Conservation (phyloP, 129 eudicot species). For the Calendula officinalis region DNA sequence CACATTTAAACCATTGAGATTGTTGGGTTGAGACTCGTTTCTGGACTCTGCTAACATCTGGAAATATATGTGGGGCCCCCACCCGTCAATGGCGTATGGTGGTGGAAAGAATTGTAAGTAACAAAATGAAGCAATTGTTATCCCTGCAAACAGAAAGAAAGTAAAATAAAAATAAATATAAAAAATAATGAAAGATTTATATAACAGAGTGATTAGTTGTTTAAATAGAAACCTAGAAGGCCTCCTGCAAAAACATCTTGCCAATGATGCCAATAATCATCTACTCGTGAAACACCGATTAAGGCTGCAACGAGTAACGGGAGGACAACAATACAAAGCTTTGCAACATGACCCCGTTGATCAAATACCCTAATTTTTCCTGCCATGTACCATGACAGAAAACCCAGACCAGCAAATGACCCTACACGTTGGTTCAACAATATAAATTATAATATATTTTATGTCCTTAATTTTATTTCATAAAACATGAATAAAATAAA, state of each 20-base stretch:
- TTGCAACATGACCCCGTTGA: constrained; percentile 77
- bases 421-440: constrained; percentile 37
- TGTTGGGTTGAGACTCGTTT: constrained; percentile 36
- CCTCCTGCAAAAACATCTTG: constrained; percentile 90
- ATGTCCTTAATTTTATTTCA: no score
- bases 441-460: no score
- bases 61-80: constrained; percentile 72
- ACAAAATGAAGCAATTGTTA: constrained; percentile 62
- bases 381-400: constrained; percentile 75
- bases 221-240: constrained; percentile 50
- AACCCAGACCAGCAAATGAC: constrained; percentile 92
- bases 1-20: constrained; percentile 31
- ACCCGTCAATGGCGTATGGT: constrained; percentile 62
- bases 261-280: constrained; percentile 98
- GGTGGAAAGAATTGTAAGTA: constrained; percentile 83
- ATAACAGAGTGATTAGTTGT: constrained; percentile 6
- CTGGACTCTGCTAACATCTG: constrained; percentile 63
- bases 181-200: neutral
- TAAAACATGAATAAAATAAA: constrained; percentile 27
- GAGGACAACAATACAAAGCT: constrained; percentile 59
- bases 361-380: constrained; percentile 82
- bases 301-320: constrained; percentile 83
- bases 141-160: constrained; percentile 40
- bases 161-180: neutral
- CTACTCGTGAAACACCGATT: constrained; percentile 81